phyloP scores from a whole-genome alignment of 1,284 basidiomycete genomes.

The Phylloboletellus chloephorus region DNA sequence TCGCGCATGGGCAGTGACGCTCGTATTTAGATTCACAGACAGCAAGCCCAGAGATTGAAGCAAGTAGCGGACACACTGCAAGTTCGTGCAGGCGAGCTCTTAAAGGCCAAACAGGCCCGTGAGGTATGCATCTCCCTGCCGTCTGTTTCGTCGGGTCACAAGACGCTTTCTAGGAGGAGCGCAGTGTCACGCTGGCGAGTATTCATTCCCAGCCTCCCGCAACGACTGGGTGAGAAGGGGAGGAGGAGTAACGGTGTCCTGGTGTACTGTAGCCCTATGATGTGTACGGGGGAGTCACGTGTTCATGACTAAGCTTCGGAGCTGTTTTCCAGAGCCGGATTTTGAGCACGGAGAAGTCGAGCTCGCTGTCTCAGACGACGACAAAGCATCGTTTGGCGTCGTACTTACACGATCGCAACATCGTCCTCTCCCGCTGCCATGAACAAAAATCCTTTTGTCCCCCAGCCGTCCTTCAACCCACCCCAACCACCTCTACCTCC shows the following conservation, averaged over 20 bases:
- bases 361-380: conserved; percentile 25
- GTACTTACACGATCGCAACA: conserved; percentile 13
- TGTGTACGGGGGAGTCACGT: not conserved
- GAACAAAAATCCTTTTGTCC: conserved; percentile 79
- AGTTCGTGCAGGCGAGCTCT: conserved; percentile 15
- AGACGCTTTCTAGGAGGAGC: conserved; percentile 15
- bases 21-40: conserved; percentile 18
- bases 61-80: conserved; percentile 10
- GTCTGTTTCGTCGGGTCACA: not conserved
- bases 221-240: not conserved
- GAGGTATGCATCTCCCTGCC: conserved; percentile 17
- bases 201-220: conserved; percentile 7
- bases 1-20: not conserved
- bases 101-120: conserved; percentile 21
- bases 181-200: conserved; percentile 16
- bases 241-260: no score
- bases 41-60: conserved; percentile 13
- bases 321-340: conserved; percentile 12
- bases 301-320: conserved; percentile 26
- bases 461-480: conserved; percentile 58
- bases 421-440: conserved; percentile 33
- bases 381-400: conserved; percentile 11
- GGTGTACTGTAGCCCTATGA: no score
- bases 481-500: conserved; percentile 73
- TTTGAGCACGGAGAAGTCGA: conserved; percentile 8